Evolutionary conservation across 352 stramenopile species (phyloP), one percentile per base, ranked within the genome.

Genomic region (Phytophthora crassamura): DNA sequence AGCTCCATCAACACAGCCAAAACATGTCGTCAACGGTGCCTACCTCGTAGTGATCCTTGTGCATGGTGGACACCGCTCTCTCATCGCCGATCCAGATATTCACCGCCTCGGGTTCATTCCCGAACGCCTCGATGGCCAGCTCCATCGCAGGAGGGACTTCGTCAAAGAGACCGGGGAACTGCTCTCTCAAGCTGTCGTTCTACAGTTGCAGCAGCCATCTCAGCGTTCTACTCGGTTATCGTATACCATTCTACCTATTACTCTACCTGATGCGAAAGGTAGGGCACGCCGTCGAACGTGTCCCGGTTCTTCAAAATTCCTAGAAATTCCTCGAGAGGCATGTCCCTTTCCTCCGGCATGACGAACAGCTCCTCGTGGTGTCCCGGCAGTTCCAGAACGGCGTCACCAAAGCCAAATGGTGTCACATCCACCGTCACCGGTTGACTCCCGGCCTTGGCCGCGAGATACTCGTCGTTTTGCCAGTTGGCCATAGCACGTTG

Each of bases 61-160:
- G 97, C 85, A 98, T 94, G 7, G 92, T 94, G 0, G 97, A 99
- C 33, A 98, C 81, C 0, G 95, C 90, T 59, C 85, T 76, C 57
- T 98, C 93, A 69, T 99, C 96, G 7, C 97, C 97, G 62, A 99
- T 98, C 97, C 97, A 99, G 54, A 99, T 85, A 84, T 99, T 99
- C 10, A 99, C 84, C 1, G 88, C 88, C 64, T 95, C 88, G 1
- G 88, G 85, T 15, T 88, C 74, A 43, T 94, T 94, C 6, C 84
- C 88, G 35, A 96, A 94, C 11, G 82, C 77, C 50, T 92, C 77
- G 7, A 85, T 67, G 0, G 77, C 82, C 15, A 94, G 64, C 11
- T 68, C 56, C 16, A 94, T 64, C 32, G 62, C 85, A n/a, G 81
- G 50, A 11, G 86, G 85, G 14, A 94, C 80, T 10, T 94, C 79